Evolutionary conservation across 1,139 yeast species (phyloP), one percentile per base, ranked within the genome.

Genomic region (Saccharomyces hybrid): DNA sequence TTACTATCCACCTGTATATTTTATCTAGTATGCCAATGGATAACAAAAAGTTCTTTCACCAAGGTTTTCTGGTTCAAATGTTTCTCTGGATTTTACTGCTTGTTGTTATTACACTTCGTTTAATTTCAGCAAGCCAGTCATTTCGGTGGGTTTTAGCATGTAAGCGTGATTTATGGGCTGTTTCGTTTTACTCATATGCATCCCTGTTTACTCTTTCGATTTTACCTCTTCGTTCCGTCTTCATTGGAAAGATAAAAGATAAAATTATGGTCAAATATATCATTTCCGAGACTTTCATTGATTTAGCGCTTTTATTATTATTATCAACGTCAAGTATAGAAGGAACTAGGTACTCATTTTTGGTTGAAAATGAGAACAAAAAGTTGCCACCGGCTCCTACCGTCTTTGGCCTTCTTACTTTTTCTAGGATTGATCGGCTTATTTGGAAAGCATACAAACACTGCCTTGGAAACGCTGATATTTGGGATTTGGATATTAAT

Each of bases 401-500:
- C 46, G 67, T 93, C 51, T 77, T 86, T 58, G 71, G 82, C 4
- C 77, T 84, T 55, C 69, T 83, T 56, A 76, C 89, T 3, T 93
- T 85, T 73, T 75, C 85, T 32, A 93, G 96, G 96, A 73, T 89
- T 46, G 82, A 86, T 64, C 75, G 76, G 34, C 76, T 90, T 76
- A 78, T 91, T 46, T 79, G 83, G 80, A 69, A 74, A 50, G 88
- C 96, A 3, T 85, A 80, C 67, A 74, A 75, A 59, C 68, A 70
- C 4, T 1, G 75, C 85, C 73, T 93, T 61, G 73, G 75, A 47
- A 71, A 76, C 64, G 73, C 74, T 2, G 95, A 90, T 61, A 82
- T 93, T 53, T 89, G 97, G 96, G 96, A 95, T 48, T 76, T 93
- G 57, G 75, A 81, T 59, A 80, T 80, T 61, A 90, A 87, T 60